Conservation (phyloP, 768 basidiomycete genomes). For the Multifurca ochricompacta region DNA sequence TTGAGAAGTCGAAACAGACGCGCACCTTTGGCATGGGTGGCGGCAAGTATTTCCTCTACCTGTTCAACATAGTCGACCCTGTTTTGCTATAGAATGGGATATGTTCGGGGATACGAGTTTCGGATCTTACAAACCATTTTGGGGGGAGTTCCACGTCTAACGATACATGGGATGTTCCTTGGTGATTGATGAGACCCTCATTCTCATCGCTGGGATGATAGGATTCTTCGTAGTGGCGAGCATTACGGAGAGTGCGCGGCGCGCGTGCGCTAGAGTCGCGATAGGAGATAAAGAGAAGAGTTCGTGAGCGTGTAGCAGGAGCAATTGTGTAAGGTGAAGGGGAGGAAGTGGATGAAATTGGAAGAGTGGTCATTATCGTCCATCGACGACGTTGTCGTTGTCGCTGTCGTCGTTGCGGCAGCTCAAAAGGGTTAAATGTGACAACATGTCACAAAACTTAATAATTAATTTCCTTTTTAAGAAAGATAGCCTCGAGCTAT, state of each 20-base stretch:
- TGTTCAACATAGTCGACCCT: conserved; percentile 94
- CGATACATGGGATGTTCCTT: conserved; percentile 41
- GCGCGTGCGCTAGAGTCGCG: conserved; percentile 64
- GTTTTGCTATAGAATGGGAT: conserved; percentile 17
- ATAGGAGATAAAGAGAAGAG: conserved; percentile 89
- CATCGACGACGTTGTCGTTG: background rate
- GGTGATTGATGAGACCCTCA: conserved; percentile 49
- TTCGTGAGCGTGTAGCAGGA: conserved; percentile 73
- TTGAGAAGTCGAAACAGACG: conserved; percentile 19
- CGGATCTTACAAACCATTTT: conserved; percentile 54
- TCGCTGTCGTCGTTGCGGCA: no score
- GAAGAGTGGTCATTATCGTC: conserved; percentile 19
- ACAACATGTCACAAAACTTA: background rate
- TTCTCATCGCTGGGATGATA: conserved; percentile 52
- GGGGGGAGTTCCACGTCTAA: conserved; percentile 66
- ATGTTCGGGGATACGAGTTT: conserved; percentile 18
- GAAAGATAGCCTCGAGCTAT: background rate
- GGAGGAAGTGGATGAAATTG: conserved; percentile 31
- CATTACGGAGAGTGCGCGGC: conserved; percentile 31
- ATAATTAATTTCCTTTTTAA: background rate
- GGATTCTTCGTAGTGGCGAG: conserved; percentile 41
- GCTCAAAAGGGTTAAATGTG: no score
- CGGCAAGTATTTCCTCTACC: conserved; percentile 70
- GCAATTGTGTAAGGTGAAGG: conserved; percentile 25
- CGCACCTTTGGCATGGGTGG: conserved; percentile 73